A percentile compares a stretch with the other conserved stretches of the same genome.
These are phyloP conservation scores for Dryas alaskensis DNA, from an alignment of 306 rosid species.

Conservation along the genomic window DNA sequence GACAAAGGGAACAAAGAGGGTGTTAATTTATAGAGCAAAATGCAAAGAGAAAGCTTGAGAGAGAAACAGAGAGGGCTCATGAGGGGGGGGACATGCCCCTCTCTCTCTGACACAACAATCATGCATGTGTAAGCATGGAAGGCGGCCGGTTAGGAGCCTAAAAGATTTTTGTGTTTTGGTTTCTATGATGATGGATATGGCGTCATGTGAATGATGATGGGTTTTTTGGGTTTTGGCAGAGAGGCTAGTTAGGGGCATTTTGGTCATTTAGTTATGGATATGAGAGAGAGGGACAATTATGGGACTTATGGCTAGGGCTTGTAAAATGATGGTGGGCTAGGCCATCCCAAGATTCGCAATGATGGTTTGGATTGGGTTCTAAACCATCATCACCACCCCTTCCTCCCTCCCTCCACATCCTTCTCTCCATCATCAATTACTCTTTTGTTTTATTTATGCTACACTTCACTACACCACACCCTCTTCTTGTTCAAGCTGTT, in stretches of 20 bases:
- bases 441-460: conserved; percentile 50
- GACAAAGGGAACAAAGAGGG: conserved; percentile 54
- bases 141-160: conserved; percentile 96
- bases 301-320: conserved; percentile 64
- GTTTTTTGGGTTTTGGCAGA: conserved; percentile 6
- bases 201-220: conserved; percentile 75
- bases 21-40: conserved; percentile 74
- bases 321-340: conserved; percentile 98
- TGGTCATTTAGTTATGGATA: conserved; percentile 41
- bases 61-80: conserved; percentile 24
- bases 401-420: not conserved
- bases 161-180: conserved; percentile 43
- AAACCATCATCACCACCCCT: conserved; percentile 53
- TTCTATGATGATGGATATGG: conserved; percentile 50
- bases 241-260: conserved; percentile 30
- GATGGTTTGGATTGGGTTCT: conserved; percentile 97
- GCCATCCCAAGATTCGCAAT: conserved; percentile 99
- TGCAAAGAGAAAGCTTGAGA: not conserved
- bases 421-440: conserved; percentile 43
- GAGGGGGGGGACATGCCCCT: conserved; percentile 64
- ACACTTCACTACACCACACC: conserved; percentile 3
- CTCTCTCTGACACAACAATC: conserved; percentile 91
- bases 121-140: conserved; percentile 98
- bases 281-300: conserved; percentile 54
- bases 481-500: not conserved